Evolutionary conservation across 441 rosid genomes (phyloP), one percentile per base, ranked within the genome.

Genomic region (Pelargonium australe): DNA sequence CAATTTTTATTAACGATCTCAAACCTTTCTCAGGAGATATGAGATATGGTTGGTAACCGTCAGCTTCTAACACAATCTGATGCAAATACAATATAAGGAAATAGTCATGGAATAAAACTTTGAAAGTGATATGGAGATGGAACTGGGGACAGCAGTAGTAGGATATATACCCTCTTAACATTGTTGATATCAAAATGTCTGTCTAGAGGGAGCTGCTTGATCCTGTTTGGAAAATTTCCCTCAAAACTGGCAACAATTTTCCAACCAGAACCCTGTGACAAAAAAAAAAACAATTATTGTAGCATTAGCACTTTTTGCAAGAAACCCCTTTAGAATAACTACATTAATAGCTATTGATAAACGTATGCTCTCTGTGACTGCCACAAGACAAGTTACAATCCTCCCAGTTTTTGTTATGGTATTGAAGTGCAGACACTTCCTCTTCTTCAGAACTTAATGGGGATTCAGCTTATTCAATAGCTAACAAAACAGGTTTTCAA

Each of bases 21-120:
- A 94, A 78, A 70, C 98, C 98, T 80, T 94, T 94, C 83, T 94
- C 98, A 8, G 98, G 98, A 60, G 98, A 94, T 81, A 94, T 91
- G 34, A 94, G 95, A 80, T 94, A 94, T 7, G 98, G 98, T 80
- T 94, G 98, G 83, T 94, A 94, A 73, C 98, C 98, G 83, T 94
- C 97, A 41, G 97, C 96, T 78, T 94, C 98, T 67, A 94, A 77
- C 65, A 94, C 97, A 80, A 91, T 85, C 98, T 91, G 85, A 49
- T 3, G 67, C 43, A 51, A 66, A 40, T 58, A 72, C 63, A 12
- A 45, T 68, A 61, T 10, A 60, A 60, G 9, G 63, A 23, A 20
- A 57, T 40, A 8, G 28, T 60, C 25, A 23, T 3, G 2, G 13
- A 7, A 60, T 60, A 23, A 60, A 60, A 20, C 63, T 31, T 6